Evolutionary conservation across 371 early-diverging fungal genomes (phyloP), one percentile per base, ranked within the genome.

Genomic region (Mucor velutinosus): DNA sequence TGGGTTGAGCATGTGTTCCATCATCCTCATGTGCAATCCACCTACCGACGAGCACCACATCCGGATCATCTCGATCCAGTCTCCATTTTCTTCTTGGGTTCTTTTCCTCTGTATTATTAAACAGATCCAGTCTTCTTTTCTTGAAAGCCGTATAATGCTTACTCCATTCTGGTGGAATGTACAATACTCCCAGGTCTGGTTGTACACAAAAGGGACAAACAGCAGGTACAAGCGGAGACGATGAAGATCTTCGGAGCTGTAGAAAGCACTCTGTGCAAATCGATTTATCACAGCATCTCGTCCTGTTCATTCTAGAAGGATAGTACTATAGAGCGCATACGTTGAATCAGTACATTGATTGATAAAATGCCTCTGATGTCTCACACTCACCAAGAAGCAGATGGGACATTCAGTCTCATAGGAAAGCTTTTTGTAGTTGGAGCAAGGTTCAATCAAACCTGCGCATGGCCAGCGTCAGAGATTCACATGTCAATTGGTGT

Each of bases 191-290:
- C 76, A 96, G 90, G 64, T 92, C 83, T 2, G 93, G 87, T 60
- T 90, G 86, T 4, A 92, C 91, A 76, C 96, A 96, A 74, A 87
- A 96, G 1, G 96, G 96, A 61, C 96, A 96, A 32, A 81, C 77
- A 6, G 91, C 84, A 14, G 91, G 81, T 59, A 78, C 75, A 25
- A 66, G 41, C 25, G 86, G 81, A 53, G 76, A 73, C 63, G 71
- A 71, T 0, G 66, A 79, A 49, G 85, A 84, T 59, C 95, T 85
- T 77, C 89, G 91, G 75, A 96, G 90, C 81, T 95, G 95, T 58
- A 95, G 84, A 78, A 96, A 94, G 75, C 96, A 96, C 64, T 95
- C 95, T 15, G 95, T 94, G 77, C 96, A 96, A 65, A 96, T 93
- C 30, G 95, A 93, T 70, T 95, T 89, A 72, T 92, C 89, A 76